These are phyloP conservation scores for Pseudogymnoascus sp. DNA, from an alignment of 2,329 filamentous ascomycete species.

Conservation along the genomic window DNA sequence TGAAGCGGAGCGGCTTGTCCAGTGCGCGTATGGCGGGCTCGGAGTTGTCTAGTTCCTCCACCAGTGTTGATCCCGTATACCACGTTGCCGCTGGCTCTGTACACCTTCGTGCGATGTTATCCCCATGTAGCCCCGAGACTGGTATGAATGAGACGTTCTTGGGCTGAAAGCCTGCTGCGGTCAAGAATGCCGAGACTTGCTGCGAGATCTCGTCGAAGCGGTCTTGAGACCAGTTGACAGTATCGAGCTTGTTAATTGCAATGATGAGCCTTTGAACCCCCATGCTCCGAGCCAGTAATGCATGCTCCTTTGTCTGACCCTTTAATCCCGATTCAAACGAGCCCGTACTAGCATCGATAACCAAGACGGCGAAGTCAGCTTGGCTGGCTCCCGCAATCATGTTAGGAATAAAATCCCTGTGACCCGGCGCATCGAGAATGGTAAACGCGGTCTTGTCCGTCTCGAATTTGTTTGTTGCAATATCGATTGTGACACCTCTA, in stretches of 20 bases:
- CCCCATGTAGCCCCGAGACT: constrained; percentile 79
- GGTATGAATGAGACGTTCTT: constrained; percentile 84
- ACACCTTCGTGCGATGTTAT: constrained; percentile 65
- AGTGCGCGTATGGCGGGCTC: constrained; percentile 65
- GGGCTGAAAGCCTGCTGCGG: constrained; percentile 68
- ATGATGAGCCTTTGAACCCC: constrained; percentile 83
- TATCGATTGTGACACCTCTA: constrained; percentile 91
- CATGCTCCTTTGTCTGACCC: constrained; percentile 91
- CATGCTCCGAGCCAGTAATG: constrained; percentile 80
- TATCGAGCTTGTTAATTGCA: constrained; percentile 92
- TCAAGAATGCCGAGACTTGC: constrained; percentile 76
- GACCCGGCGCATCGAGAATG: constrained; percentile 89
- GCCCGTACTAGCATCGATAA: constrained; percentile 83
- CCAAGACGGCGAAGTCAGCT: constrained; percentile 89
- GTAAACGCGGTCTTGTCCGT: constrained; percentile 83
- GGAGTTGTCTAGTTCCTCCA: constrained; percentile 78
- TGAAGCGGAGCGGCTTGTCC: constrained; percentile 74
- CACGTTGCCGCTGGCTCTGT: constrained; percentile 55
- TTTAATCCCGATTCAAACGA: constrained; percentile 90
- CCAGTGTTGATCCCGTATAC: constrained; percentile 72
- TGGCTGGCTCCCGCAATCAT: constrained; percentile 98
- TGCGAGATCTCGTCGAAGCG: constrained; percentile 79
- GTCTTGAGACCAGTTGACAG: constrained; percentile 71
- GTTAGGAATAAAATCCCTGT: constrained; percentile 93
- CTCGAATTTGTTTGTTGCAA: constrained; percentile 90